These are phyloP conservation scores for Artemisia annua DNA, from an alignment of 129 eudicot species.

Conservation along the genomic window DNA sequence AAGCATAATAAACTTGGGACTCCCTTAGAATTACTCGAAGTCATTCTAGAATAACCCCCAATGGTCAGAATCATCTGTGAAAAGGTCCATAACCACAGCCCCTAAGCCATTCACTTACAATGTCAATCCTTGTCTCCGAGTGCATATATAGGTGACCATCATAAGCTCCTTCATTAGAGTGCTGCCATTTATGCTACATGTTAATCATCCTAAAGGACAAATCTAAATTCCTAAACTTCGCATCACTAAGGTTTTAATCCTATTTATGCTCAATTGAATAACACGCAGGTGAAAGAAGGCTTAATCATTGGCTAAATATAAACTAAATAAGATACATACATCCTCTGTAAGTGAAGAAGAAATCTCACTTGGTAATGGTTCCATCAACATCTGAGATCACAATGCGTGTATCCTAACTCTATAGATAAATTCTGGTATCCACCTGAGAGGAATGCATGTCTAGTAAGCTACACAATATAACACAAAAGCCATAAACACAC, in stretches of 20 bases:
- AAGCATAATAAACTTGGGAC: no score
- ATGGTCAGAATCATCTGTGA: no score
- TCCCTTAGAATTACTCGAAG: no score
- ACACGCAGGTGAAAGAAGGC: constrained; percentile 1
- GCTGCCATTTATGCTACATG: background rate
- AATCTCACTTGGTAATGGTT: background rate
- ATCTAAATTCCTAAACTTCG: background rate
- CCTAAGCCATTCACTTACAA: no score
- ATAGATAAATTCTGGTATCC: background rate
- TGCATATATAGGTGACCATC: no score
- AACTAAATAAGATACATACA: background rate
- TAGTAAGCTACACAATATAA: no score
- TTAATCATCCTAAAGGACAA: background rate
- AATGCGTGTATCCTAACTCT: background rate
- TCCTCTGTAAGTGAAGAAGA: background rate
- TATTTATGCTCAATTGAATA: background rate
- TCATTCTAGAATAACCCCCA: no score
- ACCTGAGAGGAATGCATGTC: background rate
- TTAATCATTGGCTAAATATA: background rate
- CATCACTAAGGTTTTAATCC: background rate
- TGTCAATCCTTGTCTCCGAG: no score
- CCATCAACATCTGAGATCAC: background rate
- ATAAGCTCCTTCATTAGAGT: no score
- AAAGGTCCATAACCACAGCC: no score
- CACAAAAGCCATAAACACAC: no score